Evolutionary conservation across 2,329 filamentous ascomycete genomes (phyloP), one percentile per base, ranked within the genome.

Genomic region (Aureobasidium subglaciale): DNA sequence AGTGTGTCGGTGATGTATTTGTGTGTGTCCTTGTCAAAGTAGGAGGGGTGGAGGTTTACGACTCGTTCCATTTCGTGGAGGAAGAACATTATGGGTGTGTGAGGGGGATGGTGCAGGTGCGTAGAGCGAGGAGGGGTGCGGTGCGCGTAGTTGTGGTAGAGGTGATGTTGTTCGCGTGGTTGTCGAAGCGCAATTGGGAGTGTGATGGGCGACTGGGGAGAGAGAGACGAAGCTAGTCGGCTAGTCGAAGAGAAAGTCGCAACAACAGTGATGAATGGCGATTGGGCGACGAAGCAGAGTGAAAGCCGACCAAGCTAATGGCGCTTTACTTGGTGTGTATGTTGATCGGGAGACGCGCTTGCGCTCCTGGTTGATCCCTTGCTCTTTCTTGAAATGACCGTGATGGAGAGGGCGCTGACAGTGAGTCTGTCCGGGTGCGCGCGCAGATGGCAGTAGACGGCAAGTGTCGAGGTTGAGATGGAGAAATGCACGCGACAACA

Each of bases 21-120:
- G 65, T 92, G 86, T 78, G 96, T 95, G 69, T 93, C 90, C 60
- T 89, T 86, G 57, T 91, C 91, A 70, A 99, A 97, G 76, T 95
- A 99, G 11, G 92, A 97, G 25, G 93, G 93, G 69, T 99, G 93
- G 67, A 99, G 82, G 64, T 90, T 91, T 66, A 97, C 91, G 68
- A 89, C 87, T 69, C 92, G 90, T 75, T 96, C 90, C 73, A 97
- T 86, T 69, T 96, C 92, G 74, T 96, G 90, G 62, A 99, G 88
- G 78, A 99, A 99, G 74, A 97, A 99, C 93, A 99, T 99, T 40
- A 46, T 62, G 34, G 8, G 15, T 5, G 9, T 18, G n/a, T 25
- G 13, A 10, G 10, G 25, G 16, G 22, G 13, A 8, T 7, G 5
- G 29, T 24, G 43, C n/a, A 30, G 15, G 30, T 15, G 43, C 43